Evolutionary conservation across 768 basidiomycete genomes (phyloP), one percentile per base, ranked within the genome.

Genomic region (Phanerochaete carnosa): DNA sequence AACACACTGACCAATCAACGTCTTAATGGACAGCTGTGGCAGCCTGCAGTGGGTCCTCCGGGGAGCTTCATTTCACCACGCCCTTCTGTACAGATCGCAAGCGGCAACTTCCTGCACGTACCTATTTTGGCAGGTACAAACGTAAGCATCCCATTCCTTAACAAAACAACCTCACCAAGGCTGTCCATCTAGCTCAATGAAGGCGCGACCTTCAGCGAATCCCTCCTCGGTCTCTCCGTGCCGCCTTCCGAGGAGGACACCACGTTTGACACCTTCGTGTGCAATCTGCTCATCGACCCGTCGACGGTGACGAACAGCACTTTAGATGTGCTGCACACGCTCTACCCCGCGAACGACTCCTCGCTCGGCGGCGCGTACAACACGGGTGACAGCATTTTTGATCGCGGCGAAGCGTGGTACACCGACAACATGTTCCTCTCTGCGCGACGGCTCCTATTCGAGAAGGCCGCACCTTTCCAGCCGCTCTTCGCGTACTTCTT

Each of bases 61-160:
- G 83, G 82, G 1, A 85, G 82, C 65, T 73, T 85, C 54, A 68
- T 80, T 22, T 68, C 80, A 0, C 77, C 74, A 54, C 68, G 79
- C 43, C 79, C 82, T 3, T 85, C 84, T 0, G 57, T 66, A 5
- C 74, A 73, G 39, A 79, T 85, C 29, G 68, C 73, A 0, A 70
- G 76, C 5, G 82, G 82, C 5, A 72, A 83, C 28, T 86, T 84
- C 65, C 65, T 80, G 19, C 83, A 79, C 54, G 67, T 87, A 2
- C 83, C 84, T 7, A 82, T 79, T 61, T 65, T 87, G 0, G 80
- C 73, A n/a, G 85, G 85, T 29, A 84, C 81, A 0, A 85, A 84
- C 47, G 84, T 83, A 57, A 29, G 79, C 65, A 25, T 23, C 30
- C 30, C 33, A 25, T 12, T 37, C 2, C 49, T 19, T 49, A 32